Evolutionary conservation across 202 grass and related monocot species (phyloP), one percentile per base, ranked within the genome.

Genomic region (Panicum virgatum): DNA sequence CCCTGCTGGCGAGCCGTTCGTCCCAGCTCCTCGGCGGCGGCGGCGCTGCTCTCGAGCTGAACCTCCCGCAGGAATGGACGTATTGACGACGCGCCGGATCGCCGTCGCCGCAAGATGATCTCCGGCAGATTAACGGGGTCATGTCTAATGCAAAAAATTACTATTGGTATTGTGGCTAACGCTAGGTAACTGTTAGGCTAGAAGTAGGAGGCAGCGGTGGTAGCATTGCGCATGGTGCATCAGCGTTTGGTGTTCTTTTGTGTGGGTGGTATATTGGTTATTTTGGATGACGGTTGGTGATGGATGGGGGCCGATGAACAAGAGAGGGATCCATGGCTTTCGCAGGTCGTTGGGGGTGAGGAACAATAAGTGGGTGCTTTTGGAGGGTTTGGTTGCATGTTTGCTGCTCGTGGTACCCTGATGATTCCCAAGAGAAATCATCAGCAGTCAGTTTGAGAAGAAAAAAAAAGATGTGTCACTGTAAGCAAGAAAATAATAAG

Each of bases 61-160:
- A 88, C 84, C 87, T 95, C 5, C 96, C 96, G 1, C 88, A 85
- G 68, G 96, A 98, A 66, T 98, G 96, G 96, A 98, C 90, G 22
- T 98, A 98, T 20, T 98, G 88, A 98, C n/a, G 43, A 98, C n/a
- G 43, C 5, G 32, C 19, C 37, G 29, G 25, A 25, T 48, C n/a
- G 47, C 58, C 14, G 42, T 75, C 23, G 51, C n/a, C 2, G 29
- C 51, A 27, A 43, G 40, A 73, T 69, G 74, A 43, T 65, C 19
- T n/a, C 43, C 20, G 32, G 32, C 45, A 50, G 18, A 45, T 65
- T 85, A 47, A 65, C 16, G 58, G 39, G 42, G 61, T 73, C 34
- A 69, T 48, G 32, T 72, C 73, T 57, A 78, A 69, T 38, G 1
- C 26, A 20, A 34, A 34, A 29, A 70, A 15, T 62, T 86, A 67